phyloP scores from a whole-genome alignment of 441 rosid genomes.

The Populus trichocarpa region DNA sequence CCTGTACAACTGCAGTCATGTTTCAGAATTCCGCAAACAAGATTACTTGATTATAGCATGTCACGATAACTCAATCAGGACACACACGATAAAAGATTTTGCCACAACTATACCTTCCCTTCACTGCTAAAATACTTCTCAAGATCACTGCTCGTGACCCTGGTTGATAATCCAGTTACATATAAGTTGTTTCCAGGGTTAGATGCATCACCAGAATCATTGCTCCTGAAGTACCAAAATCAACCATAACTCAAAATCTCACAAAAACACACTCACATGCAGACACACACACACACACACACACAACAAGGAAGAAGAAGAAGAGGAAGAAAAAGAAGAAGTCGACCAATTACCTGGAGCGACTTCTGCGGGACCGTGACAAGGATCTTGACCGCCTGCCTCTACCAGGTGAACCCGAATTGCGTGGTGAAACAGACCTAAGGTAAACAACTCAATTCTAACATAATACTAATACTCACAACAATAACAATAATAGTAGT shows the following conservation, averaged over 20 bases:
- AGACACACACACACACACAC: background rate
- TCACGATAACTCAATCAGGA: background rate
- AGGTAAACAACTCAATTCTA: background rate
- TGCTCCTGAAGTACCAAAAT: slow-evolving; percentile 41
- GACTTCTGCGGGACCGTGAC: slow-evolving; percentile 42
- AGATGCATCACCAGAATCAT: slow-evolving; percentile 44
- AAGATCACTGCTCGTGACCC: slow-evolving; percentile 60
- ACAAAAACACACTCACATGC: background rate
- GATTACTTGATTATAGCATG: background rate
- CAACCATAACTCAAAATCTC: background rate
- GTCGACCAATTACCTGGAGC: slow-evolving; percentile 41
- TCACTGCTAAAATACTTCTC: slow-evolving; percentile 54
- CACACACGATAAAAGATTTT: slow-evolving; percentile 18
- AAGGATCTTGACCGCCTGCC: slow-evolving; percentile 40
- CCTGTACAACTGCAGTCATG: background rate
- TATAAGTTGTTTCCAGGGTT: slow-evolving; percentile 89
- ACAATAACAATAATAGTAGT: background rate
- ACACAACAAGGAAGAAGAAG: background rate
- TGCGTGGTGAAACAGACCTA: slow-evolving; percentile 43
- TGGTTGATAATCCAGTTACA: slow-evolving; percentile 80
- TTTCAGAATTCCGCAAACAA: background rate
- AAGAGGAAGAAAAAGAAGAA: background rate
- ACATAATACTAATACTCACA: background rate
- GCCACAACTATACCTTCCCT: slow-evolving; percentile 52
- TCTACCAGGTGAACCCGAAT: slow-evolving; percentile 34